These are phyloP conservation scores for Pestalotiopsis sp. DNA, from an alignment of 2,329 filamentous ascomycete species.

Conservation along the genomic window DNA sequence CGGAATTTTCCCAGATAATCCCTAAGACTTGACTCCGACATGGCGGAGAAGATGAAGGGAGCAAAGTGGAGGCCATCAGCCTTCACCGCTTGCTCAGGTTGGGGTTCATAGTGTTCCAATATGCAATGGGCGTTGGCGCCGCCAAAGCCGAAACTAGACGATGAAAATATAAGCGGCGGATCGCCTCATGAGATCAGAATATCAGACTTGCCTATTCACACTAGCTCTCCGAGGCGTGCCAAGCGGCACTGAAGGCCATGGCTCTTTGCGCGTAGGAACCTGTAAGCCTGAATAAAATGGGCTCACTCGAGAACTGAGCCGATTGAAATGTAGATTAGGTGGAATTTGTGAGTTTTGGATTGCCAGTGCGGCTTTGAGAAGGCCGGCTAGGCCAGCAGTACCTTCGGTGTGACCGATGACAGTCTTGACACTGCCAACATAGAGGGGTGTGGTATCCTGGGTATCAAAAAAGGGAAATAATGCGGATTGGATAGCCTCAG, in stretches of 20 bases:
- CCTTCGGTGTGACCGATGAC: slow-evolving; percentile 19
- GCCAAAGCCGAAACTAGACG: slow-evolving; percentile 19
- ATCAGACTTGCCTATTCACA: slow-evolving; percentile 11
- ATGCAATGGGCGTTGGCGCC: slow-evolving; percentile 21
- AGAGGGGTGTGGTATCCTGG: neutral
- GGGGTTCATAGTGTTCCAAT: slow-evolving; percentile 5
- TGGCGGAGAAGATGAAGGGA: neutral
- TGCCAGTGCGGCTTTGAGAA: slow-evolving; percentile 16
- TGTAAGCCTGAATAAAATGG: slow-evolving; percentile 10
- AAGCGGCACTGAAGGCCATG: slow-evolving; percentile 10
- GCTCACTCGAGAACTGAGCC: slow-evolving; percentile 6
- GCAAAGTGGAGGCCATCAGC: rapidly evolving
- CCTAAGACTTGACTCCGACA: neutral
- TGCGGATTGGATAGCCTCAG: slow-evolving; percentile 22
- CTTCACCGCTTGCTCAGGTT: neutral
- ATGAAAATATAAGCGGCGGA: neutral
- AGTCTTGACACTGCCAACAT: slow-evolving; percentile 16
- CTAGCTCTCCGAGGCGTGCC: slow-evolving; percentile 1
- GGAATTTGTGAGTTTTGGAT: slow-evolving; percentile 13
- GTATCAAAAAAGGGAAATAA: neutral
- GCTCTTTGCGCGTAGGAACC: neutral
- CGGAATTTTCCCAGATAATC: no score
- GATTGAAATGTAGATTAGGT: slow-evolving; percentile 18
- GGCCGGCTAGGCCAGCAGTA: slow-evolving; percentile 17
- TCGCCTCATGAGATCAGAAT: neutral